These are phyloP conservation scores for Verbascum thapsus DNA, from an alignment of 257 asterid genomes.

Conservation along the genomic window DNA sequence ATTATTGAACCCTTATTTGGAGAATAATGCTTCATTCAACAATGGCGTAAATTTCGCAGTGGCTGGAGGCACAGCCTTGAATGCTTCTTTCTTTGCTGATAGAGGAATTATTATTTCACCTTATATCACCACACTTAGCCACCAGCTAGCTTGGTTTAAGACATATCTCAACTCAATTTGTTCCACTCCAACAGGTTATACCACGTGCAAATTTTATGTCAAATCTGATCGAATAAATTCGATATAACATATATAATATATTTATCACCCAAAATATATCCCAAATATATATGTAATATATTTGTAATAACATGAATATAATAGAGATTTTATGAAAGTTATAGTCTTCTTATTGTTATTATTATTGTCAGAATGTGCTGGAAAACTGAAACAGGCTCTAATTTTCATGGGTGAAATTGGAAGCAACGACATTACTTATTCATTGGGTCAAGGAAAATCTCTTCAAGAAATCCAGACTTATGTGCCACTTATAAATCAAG, in stretches of 20 bases:
- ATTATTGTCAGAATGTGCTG: conserved; percentile 24
- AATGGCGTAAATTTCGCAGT: conserved; percentile 46
- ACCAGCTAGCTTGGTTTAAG: conserved; percentile 35
- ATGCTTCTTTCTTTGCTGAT: conserved; percentile 15
- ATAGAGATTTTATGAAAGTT: not conserved
- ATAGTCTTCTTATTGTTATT: not conserved
- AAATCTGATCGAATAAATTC: too few species aligned
- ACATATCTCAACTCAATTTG: conserved; percentile 29
- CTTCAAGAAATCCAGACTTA: conserved; percentile 11
- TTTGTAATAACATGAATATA: too few species aligned
- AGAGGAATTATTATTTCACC: conserved; percentile 20
- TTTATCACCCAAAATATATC: too few species aligned
- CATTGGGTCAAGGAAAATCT: conserved; percentile 8
- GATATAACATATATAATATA: too few species aligned
- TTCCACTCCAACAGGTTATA: conserved; percentile 15
- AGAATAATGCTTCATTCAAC: conserved; percentile 27
- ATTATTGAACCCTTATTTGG: conserved; percentile 35
- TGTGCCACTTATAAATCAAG: conserved; percentile 25
- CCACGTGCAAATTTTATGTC: too few species aligned
- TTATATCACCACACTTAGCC: conserved; percentile 2
- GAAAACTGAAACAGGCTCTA: conserved; percentile 13
- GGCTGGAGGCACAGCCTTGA: conserved; percentile 36
- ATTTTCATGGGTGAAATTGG: conserved; percentile 39
- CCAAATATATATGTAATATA: too few species aligned
- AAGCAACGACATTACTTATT: conserved; percentile 31